Evolutionary conservation across 352 stramenopile species (phyloP), one percentile per base, ranked within the genome.

Genomic region (Nothophytophthora sp.): DNA sequence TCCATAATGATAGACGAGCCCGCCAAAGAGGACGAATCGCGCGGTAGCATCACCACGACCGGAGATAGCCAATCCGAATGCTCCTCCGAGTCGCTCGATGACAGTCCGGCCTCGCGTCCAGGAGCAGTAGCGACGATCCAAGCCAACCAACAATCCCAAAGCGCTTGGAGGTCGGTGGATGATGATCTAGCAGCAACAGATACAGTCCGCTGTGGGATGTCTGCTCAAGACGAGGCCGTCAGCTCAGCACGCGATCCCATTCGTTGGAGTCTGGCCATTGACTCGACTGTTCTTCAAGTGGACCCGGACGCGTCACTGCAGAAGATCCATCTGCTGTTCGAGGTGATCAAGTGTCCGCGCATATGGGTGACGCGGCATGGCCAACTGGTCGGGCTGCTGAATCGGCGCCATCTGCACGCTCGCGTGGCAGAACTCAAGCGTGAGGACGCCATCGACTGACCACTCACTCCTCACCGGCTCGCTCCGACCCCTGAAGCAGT

Each of bases 301-400:
- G 73, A 82, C 50, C 60, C 57, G 4, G 70, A 78, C 19, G 77
- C 76, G 20, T 71, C 73, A 3, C 44, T 88, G 43, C 66, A 87
- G 48, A 81, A 73, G 12, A 65, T 86, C 24, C 76, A 91, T 47
- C 73, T 88, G 47, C 67, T 90, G 32, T 90, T 91, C 42, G 77
- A 89, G 57, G 83, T 87, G 76, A 74, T 84, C 60, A 80, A 84
- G 45, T 84, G 75, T 60, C 73, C 65, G 25, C 67, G 66, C 43
- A 69, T 86, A 29, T 86, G 75, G 54, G 73, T 85, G 15, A 82
- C 67, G 25, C 70, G 63, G 0, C 82, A 63, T 22, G 78, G 78
- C n/a, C 50, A 61, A 2, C 68, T 90, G 19, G 52, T 82, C 5
- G 81, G 76, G 15, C 56, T 81, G 16, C 75, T 90, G 25, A 68